Percentiles rank a stretch among this genome's conserved stretches.
These are phyloP conservation scores for Panaeolus cyanescens DNA, from an alignment of 768 basidiomycete species.

Conservation along the genomic window DNA sequence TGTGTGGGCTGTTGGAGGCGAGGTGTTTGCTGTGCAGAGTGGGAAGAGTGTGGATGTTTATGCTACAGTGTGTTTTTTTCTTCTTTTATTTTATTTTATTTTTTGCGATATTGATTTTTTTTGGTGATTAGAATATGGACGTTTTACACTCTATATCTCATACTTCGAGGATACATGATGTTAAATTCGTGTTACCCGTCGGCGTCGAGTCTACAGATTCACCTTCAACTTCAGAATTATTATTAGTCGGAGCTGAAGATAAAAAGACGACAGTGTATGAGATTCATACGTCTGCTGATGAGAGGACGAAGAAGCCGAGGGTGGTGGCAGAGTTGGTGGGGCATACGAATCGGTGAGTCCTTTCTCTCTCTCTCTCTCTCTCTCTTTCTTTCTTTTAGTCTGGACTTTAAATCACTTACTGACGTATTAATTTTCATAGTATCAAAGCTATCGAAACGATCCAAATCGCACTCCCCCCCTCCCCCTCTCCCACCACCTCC, in stretches of 20 bases:
- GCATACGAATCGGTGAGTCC: constrained; percentile 82
- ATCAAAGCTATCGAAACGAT: constrained; percentile 82
- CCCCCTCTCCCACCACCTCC: constrained; percentile 47
- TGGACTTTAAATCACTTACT: not conserved
- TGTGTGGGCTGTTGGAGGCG: constrained; percentile 80
- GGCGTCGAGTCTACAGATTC: constrained; percentile 34
- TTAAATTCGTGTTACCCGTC: constrained; percentile 67
- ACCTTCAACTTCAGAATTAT: constrained; percentile 43
- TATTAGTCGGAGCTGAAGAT: constrained; percentile 89
- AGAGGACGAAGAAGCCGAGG: constrained; percentile 35
- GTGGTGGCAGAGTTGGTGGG: constrained; percentile 77
- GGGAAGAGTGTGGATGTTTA: constrained; percentile 81
- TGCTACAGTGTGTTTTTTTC: constrained; percentile 55
- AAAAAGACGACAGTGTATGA: constrained; percentile 83
- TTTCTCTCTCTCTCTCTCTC: not conserved
- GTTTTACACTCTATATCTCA: constrained; percentile 74
- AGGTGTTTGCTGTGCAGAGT: constrained; percentile 78
- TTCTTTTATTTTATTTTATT: not conserved
- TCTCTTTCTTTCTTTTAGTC: constrained; percentile 3
- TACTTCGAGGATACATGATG: constrained; percentile 81
- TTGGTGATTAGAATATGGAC: constrained; percentile 66
- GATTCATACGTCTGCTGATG: constrained; percentile 45
- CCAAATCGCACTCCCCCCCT: constrained; percentile 54
- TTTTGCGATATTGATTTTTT: not conserved
- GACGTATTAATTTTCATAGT: constrained; percentile 38